Percentiles rank a stretch among this genome's conserved stretches.
Evolutionary conservation across 202 grass and related monocot species (phyloP).

Genomic region (Elaeis oleifera): DNA sequence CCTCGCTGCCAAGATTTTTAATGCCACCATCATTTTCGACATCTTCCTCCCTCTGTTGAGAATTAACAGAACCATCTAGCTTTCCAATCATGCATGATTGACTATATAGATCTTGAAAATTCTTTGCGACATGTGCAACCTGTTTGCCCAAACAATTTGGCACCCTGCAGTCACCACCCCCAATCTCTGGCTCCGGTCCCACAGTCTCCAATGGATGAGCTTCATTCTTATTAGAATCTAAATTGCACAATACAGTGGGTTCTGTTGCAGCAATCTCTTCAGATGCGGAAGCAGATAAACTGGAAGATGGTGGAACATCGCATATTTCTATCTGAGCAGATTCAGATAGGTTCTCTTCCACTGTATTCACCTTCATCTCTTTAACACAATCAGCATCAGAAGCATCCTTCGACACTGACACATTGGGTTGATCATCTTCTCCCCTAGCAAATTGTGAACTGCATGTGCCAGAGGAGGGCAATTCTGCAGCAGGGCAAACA

Average conservation of each 20-base stretch:
- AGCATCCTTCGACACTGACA: background rate
- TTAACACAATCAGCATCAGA: constrained; percentile 13
- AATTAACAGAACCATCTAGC: background rate
- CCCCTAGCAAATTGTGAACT: constrained; percentile 18
- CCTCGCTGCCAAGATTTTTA: constrained; percentile 19
- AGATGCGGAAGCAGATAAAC: constrained; percentile 5
- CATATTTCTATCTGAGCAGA: constrained; percentile 19
- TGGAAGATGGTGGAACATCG: constrained; percentile 10
- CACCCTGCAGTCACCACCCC: background rate
- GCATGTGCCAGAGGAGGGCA: constrained; percentile 20
- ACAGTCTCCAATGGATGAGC: background rate
- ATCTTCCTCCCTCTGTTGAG: background rate
- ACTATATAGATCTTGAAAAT: background rate
- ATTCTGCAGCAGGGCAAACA: constrained; percentile 21
- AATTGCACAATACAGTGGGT: background rate
- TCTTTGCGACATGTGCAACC: background rate
- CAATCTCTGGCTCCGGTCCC: background rate
- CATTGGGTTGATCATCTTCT: constrained; percentile 14
- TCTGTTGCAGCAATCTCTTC: background rate
- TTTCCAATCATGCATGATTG: background rate
- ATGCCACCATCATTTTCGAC: background rate
- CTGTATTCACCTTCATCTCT: constrained; percentile 23
- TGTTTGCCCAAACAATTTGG: background rate
- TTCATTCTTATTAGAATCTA: background rate
- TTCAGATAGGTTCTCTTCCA: background rate